Evolutionary conservation across 2,329 filamentous ascomycete genomes (phyloP), one percentile per base, ranked within the genome.

Genomic region (Dothiorella sarmentorum): DNA sequence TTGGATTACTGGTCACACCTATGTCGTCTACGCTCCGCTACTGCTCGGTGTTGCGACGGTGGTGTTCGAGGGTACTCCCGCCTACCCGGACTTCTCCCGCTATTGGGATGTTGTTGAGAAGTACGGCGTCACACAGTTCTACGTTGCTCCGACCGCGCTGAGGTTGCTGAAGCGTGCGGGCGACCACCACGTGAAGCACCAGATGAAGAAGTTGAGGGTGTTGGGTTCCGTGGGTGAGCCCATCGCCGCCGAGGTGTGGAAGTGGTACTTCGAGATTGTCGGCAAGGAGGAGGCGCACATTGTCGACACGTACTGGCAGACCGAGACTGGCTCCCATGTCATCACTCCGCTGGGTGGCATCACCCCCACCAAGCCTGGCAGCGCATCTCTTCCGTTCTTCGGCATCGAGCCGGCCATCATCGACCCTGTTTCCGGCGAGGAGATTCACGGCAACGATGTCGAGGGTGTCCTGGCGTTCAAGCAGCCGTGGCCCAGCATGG

Each of bases 221-320:
- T 81, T 99, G 18, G 94, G 93, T 61, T 96, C 93, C 17, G 94
- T 99, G 60, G 94, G 94, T 66, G 94, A 99, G 79, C 94, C 94
- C 37, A 99, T 99, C 68, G 93, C 94, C 17, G 90, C 93, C 20
- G 94, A 99, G 75, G 89, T 99, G 61, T 99, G 94, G 94, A 97
- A 97, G 79, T 99, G 94, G 94, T 99, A 97, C 78, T 93, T 91
- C 73, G 91, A 97, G 75, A 83, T 89, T 66, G 91, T 99, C 56
- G 94, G 94, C 70, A 95, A 91, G 82, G 88, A 93, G 75, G 87
- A 96, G 75, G 88, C 90, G 49, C 94, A 99, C 71, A 82, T 99
- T 73, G 87, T 97, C 58, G 71, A 96, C 91, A 99, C 94, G 56
- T 99, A 99, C 83, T 99, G 94, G 94, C 94, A 99, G 84, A 99